Evolutionary conservation across 768 basidiomycete species (phyloP).

Genomic region (Rubroboletus pulcherrimus): DNA sequence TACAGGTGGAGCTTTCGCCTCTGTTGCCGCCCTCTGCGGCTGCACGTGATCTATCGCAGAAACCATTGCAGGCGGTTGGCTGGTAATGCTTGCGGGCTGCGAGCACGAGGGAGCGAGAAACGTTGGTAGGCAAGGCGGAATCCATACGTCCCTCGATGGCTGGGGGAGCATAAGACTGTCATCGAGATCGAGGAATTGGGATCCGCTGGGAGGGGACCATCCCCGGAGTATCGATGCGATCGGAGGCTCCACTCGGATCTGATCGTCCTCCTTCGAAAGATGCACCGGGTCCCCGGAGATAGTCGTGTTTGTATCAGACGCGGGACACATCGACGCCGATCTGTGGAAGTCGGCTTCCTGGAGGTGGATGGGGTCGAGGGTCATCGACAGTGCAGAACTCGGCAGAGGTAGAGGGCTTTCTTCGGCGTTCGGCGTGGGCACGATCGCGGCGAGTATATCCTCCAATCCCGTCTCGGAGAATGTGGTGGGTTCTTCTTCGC

Average conservation of each 20-base stretch:
- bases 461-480: constrained; percentile 14
- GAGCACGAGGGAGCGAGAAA: background rate
- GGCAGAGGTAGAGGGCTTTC: constrained; percentile 1
- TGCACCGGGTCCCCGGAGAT: background rate
- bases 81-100: background rate
- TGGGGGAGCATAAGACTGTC: constrained; percentile 13
- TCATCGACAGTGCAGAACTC: background rate
- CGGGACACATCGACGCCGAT: background rate
- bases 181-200: constrained; percentile 24
- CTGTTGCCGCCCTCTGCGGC: background rate
- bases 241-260: background rate
- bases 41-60: background rate
- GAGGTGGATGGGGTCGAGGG: background rate
- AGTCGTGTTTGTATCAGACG: background rate
- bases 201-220: constrained; percentile 27
- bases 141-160: background rate
- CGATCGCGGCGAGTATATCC: constrained; percentile 16
- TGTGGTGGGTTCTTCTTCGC: constrained; percentile 10
- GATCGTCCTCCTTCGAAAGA: background rate
- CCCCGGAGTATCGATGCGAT: constrained; percentile 15
- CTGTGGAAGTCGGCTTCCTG: background rate
- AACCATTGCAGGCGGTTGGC: background rate
- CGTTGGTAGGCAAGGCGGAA: constrained; percentile 6
- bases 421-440: background rate
- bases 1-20: background rate